Base-by-base conservation (phyloP, 768 basidiomycete species). In the Xerocomus brunneocitrinus region DNA sequence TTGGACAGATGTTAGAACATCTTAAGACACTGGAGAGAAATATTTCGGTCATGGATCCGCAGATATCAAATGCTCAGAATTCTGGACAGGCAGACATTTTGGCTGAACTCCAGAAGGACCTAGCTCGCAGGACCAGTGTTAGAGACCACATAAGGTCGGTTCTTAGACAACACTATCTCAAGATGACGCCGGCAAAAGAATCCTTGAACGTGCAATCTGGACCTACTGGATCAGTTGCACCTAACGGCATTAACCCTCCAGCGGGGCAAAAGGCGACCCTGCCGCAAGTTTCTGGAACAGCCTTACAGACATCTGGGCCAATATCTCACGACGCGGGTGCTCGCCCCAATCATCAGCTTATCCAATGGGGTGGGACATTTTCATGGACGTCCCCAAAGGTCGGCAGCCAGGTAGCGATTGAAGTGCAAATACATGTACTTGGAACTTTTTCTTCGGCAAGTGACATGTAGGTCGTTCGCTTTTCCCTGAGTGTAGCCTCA, bases 281-380 rank as follows among this genome's bases (percentile, higher is more conserved):
- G 5, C 56, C 71, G 12, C 68, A 58, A 49, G 49, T 14, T 39
- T 52, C 56, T 31, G 59, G 57, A 44, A 47, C 50, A 39, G 47
- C 54, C 22, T 54, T 57, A 36, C 67, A 59, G 19, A 49, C 54
- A 22, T 61, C 69, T 31, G 51, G 58, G 51, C 27, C 57, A 28
- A 45, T 53, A 1, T 42, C 57, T 27, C 63, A 61, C 34, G 57
- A 57, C 25, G 30, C 55, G 25, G 35, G 36, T 13, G 42, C 25
- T 24, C 59, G 41, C 28, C 4, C 56, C 34, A 58, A 34, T 32
- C 30, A 19, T 5, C 58, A 49, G 24, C 40, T 27, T 30, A 38
- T 35, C 5, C 61, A 50, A 45, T 86, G 84, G 84, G 67, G 71
- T 19, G 83, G 82, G 8, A 58, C 66, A 1, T 62, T 85, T 27